Evolutionary conservation across 306 rosid genomes (phyloP).

Genomic region (Pachyrhizus erosus): DNA sequence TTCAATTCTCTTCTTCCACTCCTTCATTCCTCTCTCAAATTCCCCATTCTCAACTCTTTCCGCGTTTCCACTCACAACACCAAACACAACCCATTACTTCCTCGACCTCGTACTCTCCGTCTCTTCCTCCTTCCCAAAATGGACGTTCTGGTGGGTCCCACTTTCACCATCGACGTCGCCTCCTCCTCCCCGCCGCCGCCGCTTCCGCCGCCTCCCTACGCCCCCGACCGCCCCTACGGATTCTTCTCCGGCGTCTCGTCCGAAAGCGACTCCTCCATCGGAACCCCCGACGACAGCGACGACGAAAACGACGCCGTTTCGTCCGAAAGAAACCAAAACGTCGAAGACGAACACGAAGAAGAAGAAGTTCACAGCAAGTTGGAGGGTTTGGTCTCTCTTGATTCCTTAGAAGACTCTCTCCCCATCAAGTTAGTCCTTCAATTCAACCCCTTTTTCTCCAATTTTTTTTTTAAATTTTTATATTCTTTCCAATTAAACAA

Average conservation of each 20-base stretch:
- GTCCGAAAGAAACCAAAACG: not conserved
- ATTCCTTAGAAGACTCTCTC: conserved; percentile 76
- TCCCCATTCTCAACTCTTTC: not conserved
- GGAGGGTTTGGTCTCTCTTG: conserved; percentile 55
- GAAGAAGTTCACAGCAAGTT: conserved; percentile 62
- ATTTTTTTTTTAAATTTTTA: not conserved
- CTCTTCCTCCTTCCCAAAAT: conserved; percentile 27
- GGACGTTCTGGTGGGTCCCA: conserved; percentile 67
- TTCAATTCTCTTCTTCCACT: not conserved
- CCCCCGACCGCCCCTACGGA: not conserved
- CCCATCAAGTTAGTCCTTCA: conserved; percentile 71
- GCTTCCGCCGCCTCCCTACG: conserved; percentile 16
- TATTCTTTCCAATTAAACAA: too few relatives aligned
- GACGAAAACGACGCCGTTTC: not conserved
- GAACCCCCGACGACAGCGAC: conserved; percentile 70
- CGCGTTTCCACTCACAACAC: not conserved
- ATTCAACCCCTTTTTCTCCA: not conserved
- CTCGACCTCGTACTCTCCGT: not conserved
- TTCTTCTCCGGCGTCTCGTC: conserved; percentile 43
- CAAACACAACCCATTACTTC: not conserved
- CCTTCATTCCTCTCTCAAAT: not conserved
- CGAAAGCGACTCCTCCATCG: conserved; percentile 74
- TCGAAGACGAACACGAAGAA: not conserved
- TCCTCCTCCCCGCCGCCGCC: conserved; percentile 31
- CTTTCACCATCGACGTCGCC: conserved; percentile 55